phyloP scores from a whole-genome alignment of 2,329 filamentous ascomycete species.

The Sporothrix mexicana region DNA sequence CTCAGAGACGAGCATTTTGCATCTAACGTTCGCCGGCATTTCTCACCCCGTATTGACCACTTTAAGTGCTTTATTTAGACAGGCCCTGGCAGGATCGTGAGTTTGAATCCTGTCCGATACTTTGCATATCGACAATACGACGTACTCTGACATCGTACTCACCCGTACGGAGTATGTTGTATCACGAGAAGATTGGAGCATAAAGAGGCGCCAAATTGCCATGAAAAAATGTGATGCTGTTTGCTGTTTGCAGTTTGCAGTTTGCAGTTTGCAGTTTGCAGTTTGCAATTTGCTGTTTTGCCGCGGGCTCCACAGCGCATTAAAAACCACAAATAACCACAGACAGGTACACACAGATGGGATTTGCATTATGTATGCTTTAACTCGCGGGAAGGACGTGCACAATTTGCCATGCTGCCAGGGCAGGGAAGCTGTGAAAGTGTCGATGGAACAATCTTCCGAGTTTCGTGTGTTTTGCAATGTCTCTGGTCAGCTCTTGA shows the following conservation, averaged over 20 bases:
- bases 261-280: neutral
- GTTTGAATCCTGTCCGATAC: too few species aligned
- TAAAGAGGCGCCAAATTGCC: neutral
- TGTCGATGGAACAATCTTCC: neutral
- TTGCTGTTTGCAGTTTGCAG: neutral
- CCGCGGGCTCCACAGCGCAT: slow-evolving; percentile 1
- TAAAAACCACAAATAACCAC: neutral
- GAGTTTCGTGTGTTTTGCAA: slow-evolving; percentile 16
- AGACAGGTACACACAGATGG: neutral
- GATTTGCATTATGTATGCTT: neutral
- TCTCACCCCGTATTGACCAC: neutral
- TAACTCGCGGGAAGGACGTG: neutral
- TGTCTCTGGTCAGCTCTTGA: slow-evolving; percentile 22
- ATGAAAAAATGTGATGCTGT: neutral
- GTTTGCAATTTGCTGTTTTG: neutral
- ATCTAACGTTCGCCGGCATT: neutral
- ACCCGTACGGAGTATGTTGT: neutral
- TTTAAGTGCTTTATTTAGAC: neutral
- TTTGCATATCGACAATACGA: neutral
- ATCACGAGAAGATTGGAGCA: neutral
- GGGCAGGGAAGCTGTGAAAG: neutral
- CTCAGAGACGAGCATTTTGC: neutral
- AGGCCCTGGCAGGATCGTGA: neutral
- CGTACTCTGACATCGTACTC: neutral
- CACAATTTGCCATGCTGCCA: slow-evolving; percentile 2